phyloP scores from a whole-genome alignment of 2,329 filamentous ascomycete species.

The Calonectria montana region DNA sequence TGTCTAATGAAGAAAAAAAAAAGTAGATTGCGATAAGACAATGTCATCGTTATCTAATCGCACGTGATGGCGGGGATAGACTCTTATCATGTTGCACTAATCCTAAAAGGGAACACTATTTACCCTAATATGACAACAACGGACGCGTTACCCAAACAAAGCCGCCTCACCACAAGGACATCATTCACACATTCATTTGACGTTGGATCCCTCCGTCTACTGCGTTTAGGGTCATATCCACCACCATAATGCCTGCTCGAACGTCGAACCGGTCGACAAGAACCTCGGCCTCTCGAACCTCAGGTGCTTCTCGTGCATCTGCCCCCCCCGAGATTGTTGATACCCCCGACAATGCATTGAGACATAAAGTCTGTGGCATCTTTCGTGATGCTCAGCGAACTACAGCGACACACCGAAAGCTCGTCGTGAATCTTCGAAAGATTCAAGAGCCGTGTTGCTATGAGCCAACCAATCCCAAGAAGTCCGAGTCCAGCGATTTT shows the following conservation, averaged over 20 bases:
- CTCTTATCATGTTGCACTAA: slow-evolving; percentile 36
- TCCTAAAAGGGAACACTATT: slow-evolving; percentile 48
- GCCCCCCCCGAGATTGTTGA: slow-evolving; percentile 81
- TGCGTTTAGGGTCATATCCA: slow-evolving; percentile 19
- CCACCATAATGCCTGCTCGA: slow-evolving; percentile 60
- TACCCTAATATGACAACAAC: slow-evolving; percentile 39
- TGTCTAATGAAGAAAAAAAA: slow-evolving; percentile 37
- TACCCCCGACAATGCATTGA: slow-evolving; percentile 75
- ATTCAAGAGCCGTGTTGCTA: slow-evolving; percentile 88
- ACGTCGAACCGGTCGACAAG: slow-evolving; percentile 59
- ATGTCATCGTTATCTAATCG: slow-evolving; percentile 43
- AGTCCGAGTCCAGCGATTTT: slow-evolving; percentile 71
- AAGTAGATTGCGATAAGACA: slow-evolving; percentile 27
- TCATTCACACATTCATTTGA: slow-evolving; percentile 9
- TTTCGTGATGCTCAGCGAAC: slow-evolving; percentile 89
- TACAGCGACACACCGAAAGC: slow-evolving; percentile 89
- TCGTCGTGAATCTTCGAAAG: slow-evolving; percentile 88
- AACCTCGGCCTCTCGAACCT: slow-evolving; percentile 57
- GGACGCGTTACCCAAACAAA: slow-evolving; percentile 46
- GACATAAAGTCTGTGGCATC: slow-evolving; percentile 77
- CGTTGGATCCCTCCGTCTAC: slow-evolving; percentile 8
- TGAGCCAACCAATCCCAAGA: slow-evolving; percentile 66
- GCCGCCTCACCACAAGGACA: slow-evolving; percentile 26
- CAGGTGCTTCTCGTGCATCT: slow-evolving; percentile 60
- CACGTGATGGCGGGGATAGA: slow-evolving; percentile 46